Evolutionary conservation across 805 yeast species (phyloP), one percentile per base, ranked within the genome.

Genomic region (Kluyveromyces wickerhamii): DNA sequence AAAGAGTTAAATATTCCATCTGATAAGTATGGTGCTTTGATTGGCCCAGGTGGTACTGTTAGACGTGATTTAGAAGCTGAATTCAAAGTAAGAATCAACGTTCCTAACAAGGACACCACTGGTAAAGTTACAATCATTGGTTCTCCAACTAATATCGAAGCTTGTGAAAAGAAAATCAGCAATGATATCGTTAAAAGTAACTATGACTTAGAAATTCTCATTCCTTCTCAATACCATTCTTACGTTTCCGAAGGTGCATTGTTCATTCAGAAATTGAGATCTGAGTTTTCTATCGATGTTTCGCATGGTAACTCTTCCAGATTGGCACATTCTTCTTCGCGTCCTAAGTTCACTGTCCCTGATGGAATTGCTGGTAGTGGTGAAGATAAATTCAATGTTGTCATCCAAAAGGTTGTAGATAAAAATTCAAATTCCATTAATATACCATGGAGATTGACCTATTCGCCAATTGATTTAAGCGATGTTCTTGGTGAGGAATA

Each of bases 11-110:
- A 67, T 11, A 66, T 89, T 48, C 74, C 92, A 26, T 74, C 76
- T 53, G 80, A 76, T 39, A 80, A 79, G 52, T 89, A 84, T 49
- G 73, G 85, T 48, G 67, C 75, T 7, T 52, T 89, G 34, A 74
- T 89, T 57, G 97, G 97, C 25, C 77, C 86, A 24, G 76, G 77
- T 38, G 96, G 97, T 28, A 51, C 74, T 9, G 70, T 72, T 39
- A 84, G 89, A 60, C 79, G 80, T 46, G 65, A 72, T 8, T 58
- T 86, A 43, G 89, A 86, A 62, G 65, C 71, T 11, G 84, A 80
- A 49, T 83, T 70, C 57, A 65, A 67, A 10, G 88, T 84, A 32
- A 53, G 58, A 18, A 58, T 89, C 36, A 66, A 65, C 29, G 71
- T 89, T 51, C 96, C 96, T 43, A 71, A 69, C 51, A 70, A 66